Evolutionary conservation across 2,329 filamentous ascomycete genomes (phyloP).

Genomic region (Dothiorella sarmentorum): DNA sequence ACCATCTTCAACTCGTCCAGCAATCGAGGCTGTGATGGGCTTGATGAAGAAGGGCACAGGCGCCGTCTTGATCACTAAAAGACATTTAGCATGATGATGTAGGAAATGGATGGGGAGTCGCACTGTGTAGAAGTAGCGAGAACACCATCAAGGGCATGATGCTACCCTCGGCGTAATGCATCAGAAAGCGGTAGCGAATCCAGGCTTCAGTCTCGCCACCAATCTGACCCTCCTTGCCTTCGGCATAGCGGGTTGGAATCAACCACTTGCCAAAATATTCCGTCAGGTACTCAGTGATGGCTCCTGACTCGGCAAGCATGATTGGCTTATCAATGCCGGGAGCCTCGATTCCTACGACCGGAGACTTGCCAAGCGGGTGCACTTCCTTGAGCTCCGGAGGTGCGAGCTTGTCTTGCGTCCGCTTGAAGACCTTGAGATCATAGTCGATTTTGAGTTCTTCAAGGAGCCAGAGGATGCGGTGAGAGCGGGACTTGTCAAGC

Average conservation of each 20-base stretch:
- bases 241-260: conserved; percentile 50
- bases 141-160: conserved; percentile 71
- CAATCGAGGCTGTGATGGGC: conserved; percentile 58
- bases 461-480: conserved; percentile 81
- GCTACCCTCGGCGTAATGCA: conserved; percentile 84
- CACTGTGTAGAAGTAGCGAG: conserved; percentile 58
- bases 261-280: conserved; percentile 60
- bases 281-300: conserved; percentile 77
- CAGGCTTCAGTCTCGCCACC: conserved; percentile 59
- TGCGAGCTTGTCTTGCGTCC: conserved; percentile 62
- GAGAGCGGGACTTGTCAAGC: conserved; percentile 78
- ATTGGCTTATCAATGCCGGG: conserved; percentile 47
- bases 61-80: conserved; percentile 44
- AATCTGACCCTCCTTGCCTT: conserved; percentile 53
- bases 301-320: conserved; percentile 76
- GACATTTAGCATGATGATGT: background rate
- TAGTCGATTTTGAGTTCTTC: conserved; percentile 79
- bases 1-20: conserved; percentile 42
- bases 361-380: conserved; percentile 85
- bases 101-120: conserved; percentile 24
- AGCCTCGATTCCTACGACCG: conserved; percentile 64
- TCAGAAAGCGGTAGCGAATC: conserved; percentile 62
- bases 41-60: conserved; percentile 67
- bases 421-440: conserved; percentile 75
- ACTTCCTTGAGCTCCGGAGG: conserved; percentile 72